A percentile compares a stretch with the other conserved stretches of the same genome.
These are phyloP conservation scores for Alternaria tenuissima DNA, from an alignment of 2,329 filamentous ascomycete species.

Conservation along the genomic window DNA sequence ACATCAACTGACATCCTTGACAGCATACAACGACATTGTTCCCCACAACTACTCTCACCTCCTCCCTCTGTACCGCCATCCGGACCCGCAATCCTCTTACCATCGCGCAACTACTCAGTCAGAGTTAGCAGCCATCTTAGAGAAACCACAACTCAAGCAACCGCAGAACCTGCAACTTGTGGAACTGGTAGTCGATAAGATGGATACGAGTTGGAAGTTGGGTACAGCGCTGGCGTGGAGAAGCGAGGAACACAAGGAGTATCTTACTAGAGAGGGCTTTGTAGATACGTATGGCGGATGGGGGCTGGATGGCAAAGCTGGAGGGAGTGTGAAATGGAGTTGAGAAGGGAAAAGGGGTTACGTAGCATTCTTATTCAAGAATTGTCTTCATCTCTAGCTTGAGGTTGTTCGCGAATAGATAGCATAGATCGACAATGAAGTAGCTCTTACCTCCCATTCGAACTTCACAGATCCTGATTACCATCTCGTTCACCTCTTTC, in stretches of 20 bases:
- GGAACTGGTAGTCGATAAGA: conserved; percentile 53
- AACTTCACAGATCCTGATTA: not conserved
- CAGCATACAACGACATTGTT: conserved; percentile 52
- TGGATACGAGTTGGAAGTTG: conserved; percentile 36
- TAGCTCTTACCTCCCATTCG: not conserved
- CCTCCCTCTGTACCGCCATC: conserved; percentile 52
- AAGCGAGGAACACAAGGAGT: conserved; percentile 47
- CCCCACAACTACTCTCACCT: conserved; percentile 52
- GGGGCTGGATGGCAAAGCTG: conserved; percentile 34
- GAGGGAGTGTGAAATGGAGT: conserved; percentile 38
- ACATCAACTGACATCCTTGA: conserved; percentile 3
- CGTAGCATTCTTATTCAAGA: not conserved
- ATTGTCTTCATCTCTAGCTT: not conserved
- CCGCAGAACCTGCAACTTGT: conserved; percentile 50
- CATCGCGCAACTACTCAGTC: conserved; percentile 49
- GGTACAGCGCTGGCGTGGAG: conserved; percentile 52
- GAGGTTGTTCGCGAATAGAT: not conserved
- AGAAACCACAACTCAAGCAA: conserved; percentile 36
- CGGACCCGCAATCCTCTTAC: conserved; percentile 42
- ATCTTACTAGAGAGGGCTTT: conserved; percentile 52
- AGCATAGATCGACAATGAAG: not conserved
- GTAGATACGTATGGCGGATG: conserved; percentile 45
- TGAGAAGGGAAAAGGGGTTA: not conserved
- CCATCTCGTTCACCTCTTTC: not conserved
- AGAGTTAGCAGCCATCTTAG: conserved; percentile 50